Base-by-base conservation (phyloP, 2,329 filamentous ascomycete genomes). In the Curvularia verruculosa region DNA sequence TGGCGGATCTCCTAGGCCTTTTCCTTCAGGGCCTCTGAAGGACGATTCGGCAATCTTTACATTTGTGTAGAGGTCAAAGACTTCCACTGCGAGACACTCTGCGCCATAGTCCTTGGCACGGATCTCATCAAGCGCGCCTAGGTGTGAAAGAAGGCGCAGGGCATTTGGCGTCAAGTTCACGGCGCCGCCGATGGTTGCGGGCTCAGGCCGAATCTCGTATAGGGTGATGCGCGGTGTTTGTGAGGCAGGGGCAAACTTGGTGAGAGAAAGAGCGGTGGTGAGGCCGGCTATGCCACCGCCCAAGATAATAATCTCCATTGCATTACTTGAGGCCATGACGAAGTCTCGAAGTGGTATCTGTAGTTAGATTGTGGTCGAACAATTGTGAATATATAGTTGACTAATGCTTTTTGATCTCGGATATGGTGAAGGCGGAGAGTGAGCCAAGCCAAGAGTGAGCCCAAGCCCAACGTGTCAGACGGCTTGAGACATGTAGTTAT, bases 141-240 rank as follows among this genome's bases (percentile, higher is more conserved):
- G 68, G 23, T 79, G 73, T 21, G 73, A 72, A 3, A 89, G 75
- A 2, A 88, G 72, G 0, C 84, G 84, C 64, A 87, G 84, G 3
- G 81, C 77, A 63, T 89, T 89, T 0, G 87, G 85, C 0, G 84
- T 82, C 12, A 89, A 69, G 62, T 88, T 85, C 23, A 88, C 81
- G 0, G 86, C 86, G 5, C 86, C 85, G 0, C 86, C 86, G 1
- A 80, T 79, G 0, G 79, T 80, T 12, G 80, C 77, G 3, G 80
- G 77, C 31, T 73, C 65, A 2, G 78, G 72, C 1, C 81, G 79
- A 43, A 82, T 75, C 64, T 84, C 82, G 62, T 78, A 82, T 55
- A 84, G 75, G 39, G 77, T 79, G 63, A 83, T 77, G 7, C 54
- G 55, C 21, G 73, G 71, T 19, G 73, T 71, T 21, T 77, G 68